A percentile compares a stretch with the other conserved stretches of the same genome.
phyloP scores from a whole-genome alignment of 768 basidiomycete species.

The Boletus sensibilis region DNA sequence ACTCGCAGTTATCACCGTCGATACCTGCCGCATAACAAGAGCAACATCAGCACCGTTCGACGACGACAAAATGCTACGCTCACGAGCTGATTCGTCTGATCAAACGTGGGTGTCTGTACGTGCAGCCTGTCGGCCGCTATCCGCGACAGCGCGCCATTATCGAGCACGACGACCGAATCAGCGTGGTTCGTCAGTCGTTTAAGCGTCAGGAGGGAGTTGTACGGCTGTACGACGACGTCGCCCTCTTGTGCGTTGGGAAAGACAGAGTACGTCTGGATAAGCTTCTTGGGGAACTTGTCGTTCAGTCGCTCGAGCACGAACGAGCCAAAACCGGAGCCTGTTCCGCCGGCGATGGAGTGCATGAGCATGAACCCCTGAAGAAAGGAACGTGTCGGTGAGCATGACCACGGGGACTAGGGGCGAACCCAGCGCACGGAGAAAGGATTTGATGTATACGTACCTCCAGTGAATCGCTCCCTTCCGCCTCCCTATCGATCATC shows the following conservation, averaged over 20 bases:
- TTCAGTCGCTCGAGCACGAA: conserved; percentile 94
- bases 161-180: conserved; percentile 95
- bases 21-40: conserved; percentile 54
- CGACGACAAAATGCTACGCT: conserved; percentile 17
- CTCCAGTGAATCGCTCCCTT: conserved; percentile 96
- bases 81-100: conserved; percentile 90
- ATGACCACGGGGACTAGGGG: neutral
- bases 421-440: neutral
- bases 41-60: neutral
- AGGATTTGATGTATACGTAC: conserved; percentile 40
- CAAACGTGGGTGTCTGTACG: conserved; percentile 81
- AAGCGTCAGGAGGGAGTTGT: conserved; percentile 91
- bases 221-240: conserved; percentile 98
- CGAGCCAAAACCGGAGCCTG: conserved; percentile 97
- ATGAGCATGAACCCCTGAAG: conserved; percentile 95
- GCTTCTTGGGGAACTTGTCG: conserved; percentile 98
- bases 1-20: conserved; percentile 97
- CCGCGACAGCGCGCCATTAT: conserved; percentile 90
- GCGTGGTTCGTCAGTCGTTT: conserved; percentile 95
- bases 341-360: conserved; percentile 98
- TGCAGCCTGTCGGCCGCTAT: conserved; percentile 93
- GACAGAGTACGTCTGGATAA: conserved; percentile 98
- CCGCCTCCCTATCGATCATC: conserved; percentile 97
- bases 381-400: neutral
- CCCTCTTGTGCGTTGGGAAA: conserved; percentile 93